Percentiles rank a stretch among this genome's conserved stretches.
Conservation (phyloP, 352 stramenopile species). For the Poterioochromonas sp. region DNA sequence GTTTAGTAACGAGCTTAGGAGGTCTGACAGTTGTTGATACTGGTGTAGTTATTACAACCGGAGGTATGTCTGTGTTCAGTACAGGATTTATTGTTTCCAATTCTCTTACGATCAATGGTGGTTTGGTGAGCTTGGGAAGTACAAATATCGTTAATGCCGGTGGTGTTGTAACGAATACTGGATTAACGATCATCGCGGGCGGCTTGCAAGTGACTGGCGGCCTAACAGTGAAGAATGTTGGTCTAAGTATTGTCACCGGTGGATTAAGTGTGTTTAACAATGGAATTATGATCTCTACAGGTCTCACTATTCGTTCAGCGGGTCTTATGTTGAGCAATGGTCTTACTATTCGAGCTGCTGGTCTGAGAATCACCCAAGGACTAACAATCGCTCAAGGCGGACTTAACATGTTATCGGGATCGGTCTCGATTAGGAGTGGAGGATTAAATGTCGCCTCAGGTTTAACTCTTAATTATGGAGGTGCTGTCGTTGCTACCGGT, state of each 20-base stretch:
- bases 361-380: background rate
- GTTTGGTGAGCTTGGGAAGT: too few relatives aligned
- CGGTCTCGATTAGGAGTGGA: background rate
- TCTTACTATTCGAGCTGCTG: background rate
- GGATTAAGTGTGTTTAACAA: background rate
- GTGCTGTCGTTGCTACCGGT: too few relatives aligned
- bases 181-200: background rate
- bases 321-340: too few relatives aligned
- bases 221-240: background rate
- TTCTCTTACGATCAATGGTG: background rate
- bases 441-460: background rate
- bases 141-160: too few relatives aligned
- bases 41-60: too few relatives aligned
- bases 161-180: background rate
- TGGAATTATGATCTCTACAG: background rate
- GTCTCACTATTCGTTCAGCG: background rate
- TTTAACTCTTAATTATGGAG: background rate
- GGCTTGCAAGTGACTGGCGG: background rate
- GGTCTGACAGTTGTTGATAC: too few relatives aligned
- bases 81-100: background rate
- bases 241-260: background rate
- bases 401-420: background rate
- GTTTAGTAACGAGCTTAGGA: too few relatives aligned
- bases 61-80: background rate
- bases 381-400: too few relatives aligned